Percentiles rank a stretch among this genome's conserved stretches.
phyloP scores from a whole-genome alignment of 495 filamentous ascomycete genomes.

The Jackrogersella minutella region DNA sequence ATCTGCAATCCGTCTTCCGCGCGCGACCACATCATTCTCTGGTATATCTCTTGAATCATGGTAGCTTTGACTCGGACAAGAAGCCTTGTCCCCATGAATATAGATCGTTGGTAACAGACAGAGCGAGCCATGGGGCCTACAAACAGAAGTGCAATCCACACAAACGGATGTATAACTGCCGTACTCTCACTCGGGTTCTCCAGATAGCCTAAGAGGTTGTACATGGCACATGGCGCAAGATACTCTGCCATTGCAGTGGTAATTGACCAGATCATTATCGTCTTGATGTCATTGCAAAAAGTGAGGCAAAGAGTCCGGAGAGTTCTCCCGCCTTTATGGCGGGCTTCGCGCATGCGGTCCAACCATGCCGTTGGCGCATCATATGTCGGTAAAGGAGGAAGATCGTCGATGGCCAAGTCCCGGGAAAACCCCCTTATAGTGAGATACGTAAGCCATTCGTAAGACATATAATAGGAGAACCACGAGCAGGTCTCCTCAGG shows the following conservation, averaged over 20 bases:
- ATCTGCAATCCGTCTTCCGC: neutral
- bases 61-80: slow-evolving; percentile 44
- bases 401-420: slow-evolving; percentile 45
- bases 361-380: slow-evolving; percentile 44
- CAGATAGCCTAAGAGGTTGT: slow-evolving; percentile 42
- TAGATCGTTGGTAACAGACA: slow-evolving; percentile 46
- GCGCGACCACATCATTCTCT: slow-evolving; percentile 42
- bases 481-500: slow-evolving; percentile 71
- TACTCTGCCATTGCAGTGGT: slow-evolving; percentile 42
- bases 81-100: slow-evolving; percentile 46
- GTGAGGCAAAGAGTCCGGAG: slow-evolving; percentile 41
- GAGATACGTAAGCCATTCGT: slow-evolving; percentile 49
- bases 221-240: slow-evolving; percentile 43
- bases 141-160: slow-evolving; percentile 47
- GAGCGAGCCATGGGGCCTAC: slow-evolving; percentile 44
- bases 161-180: slow-evolving; percentile 40
- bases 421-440: slow-evolving; percentile 43
- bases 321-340: slow-evolving; percentile 43
- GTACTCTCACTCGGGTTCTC: slow-evolving; percentile 27
- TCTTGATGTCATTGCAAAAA: slow-evolving; percentile 42
- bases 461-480: slow-evolving; percentile 49
- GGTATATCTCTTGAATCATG: slow-evolving; percentile 49
- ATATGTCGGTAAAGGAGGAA: slow-evolving; percentile 47
- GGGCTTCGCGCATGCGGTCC: slow-evolving; percentile 39
- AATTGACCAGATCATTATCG: slow-evolving; percentile 45